Percentiles rank a stretch among this genome's conserved stretches.
These are phyloP conservation scores for Chrysoporthe austroafricana DNA, from an alignment of 2,329 filamentous ascomycete genomes.

Conservation along the genomic window DNA sequence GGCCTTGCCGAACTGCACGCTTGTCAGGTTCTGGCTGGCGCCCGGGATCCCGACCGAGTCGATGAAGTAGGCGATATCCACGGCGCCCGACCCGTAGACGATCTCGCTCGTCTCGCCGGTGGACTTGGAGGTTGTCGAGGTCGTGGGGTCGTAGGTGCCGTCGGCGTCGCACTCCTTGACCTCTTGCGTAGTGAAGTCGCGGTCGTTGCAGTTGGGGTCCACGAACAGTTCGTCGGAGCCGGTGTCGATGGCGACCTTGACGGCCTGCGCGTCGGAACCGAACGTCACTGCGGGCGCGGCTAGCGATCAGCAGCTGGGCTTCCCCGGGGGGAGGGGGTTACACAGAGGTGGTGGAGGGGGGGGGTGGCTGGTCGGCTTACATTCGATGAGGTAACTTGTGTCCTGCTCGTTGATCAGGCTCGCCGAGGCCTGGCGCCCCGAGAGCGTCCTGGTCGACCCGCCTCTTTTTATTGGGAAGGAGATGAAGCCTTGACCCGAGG, in stretches of 20 bases:
- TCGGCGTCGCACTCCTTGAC: constrained; percentile 44
- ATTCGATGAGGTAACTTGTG: constrained; percentile 28
- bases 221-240: constrained; percentile 61
- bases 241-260: constrained; percentile 57
- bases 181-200: constrained; percentile 40
- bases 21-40: constrained; percentile 42
- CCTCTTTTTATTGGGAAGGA: constrained; percentile 28
- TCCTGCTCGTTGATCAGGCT: constrained; percentile 27
- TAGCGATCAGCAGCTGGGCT: background rate
- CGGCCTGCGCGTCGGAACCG: constrained; percentile 52
- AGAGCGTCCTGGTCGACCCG: constrained; percentile 18
- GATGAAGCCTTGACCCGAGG: constrained; percentile 25
- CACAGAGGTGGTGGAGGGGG: background rate
- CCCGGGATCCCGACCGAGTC: constrained; percentile 43
- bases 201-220: constrained; percentile 58
- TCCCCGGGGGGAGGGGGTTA: background rate
- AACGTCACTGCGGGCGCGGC: constrained; percentile 42
- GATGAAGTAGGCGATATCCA: constrained; percentile 45
- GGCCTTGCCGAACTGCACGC: constrained; percentile 65
- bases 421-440: constrained; percentile 23
- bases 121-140: constrained; percentile 41
- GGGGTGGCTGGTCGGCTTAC: background rate
- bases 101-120: constrained; percentile 39
- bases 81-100: constrained; percentile 51
- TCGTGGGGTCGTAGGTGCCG: constrained; percentile 44